These are phyloP conservation scores for Fimicolochytrium jonesii DNA, from an alignment of 192 early-diverging fungal genomes.

Conservation along the genomic window DNA sequence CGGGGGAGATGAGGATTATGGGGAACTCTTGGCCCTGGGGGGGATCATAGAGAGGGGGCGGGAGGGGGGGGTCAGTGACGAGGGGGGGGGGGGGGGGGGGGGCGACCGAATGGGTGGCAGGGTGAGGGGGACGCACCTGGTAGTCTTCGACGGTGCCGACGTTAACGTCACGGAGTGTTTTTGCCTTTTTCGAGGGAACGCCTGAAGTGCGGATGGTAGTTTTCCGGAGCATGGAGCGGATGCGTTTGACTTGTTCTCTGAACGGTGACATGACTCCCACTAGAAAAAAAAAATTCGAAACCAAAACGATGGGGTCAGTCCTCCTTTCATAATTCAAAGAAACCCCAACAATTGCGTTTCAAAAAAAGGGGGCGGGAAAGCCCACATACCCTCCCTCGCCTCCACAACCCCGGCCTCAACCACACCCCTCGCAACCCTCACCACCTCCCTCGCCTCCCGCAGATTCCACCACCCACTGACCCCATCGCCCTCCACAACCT, in stretches of 20 bases:
- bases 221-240: neutral
- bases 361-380: no score
- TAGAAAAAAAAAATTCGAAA: no score
- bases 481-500: slow-evolving; percentile 15
- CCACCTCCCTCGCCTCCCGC: slow-evolving; percentile 40
- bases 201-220: no score
- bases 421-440: slow-evolving; percentile 12
- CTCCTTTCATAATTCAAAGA: no score
- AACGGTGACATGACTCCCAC: slow-evolving; percentile 52
- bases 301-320: no score
- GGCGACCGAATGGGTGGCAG: no score
- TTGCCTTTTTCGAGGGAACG: no score
- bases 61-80: no score
- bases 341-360: no score
- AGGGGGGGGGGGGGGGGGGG: no score
- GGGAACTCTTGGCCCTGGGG: slow-evolving; percentile 30
- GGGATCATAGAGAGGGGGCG: no score
- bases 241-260: slow-evolving; percentile 26
- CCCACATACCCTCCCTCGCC: neutral
- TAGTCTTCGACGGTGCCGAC: slow-evolving; percentile 37
- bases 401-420: slow-evolving; percentile 32
- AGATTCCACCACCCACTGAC: slow-evolving; percentile 50
- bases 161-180: neutral
- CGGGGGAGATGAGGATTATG: slow-evolving; percentile 30
- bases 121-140: slow-evolving; percentile 4